These are phyloP conservation scores for Seminavis robusta DNA, from an alignment of 108 stramenopile species.

Conservation along the genomic window DNA sequence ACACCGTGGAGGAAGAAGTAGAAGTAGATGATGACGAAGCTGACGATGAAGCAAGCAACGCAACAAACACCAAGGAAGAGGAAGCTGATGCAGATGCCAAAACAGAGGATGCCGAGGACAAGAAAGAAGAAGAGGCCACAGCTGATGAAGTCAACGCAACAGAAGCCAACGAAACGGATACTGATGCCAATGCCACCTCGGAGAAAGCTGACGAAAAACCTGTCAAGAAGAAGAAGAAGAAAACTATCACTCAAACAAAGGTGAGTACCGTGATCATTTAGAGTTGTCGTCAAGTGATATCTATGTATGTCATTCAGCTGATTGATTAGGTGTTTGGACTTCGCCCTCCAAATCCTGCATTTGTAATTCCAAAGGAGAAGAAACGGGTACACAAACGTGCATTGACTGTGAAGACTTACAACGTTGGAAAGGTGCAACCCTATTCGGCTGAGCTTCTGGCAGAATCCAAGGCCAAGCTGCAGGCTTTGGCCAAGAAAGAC, in stretches of 20 bases:
- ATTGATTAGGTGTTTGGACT: constrained; percentile 55
- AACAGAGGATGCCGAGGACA: constrained; percentile 35
- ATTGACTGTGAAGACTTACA: constrained; percentile 57
- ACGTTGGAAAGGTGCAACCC: constrained; percentile 59
- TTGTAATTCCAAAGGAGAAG: constrained; percentile 65
- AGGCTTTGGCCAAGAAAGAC: constrained; percentile 72
- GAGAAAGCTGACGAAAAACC: constrained; percentile 4
- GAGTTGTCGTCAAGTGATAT: background rate
- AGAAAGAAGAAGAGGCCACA: constrained; percentile 26
- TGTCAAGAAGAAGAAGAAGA: constrained; percentile 43
- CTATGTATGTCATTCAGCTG: constrained; percentile 10
- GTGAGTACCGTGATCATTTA: too few relatives aligned
- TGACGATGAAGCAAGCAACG: constrained; percentile 16
- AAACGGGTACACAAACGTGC: constrained; percentile 62
- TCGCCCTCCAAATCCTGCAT: constrained; percentile 37
- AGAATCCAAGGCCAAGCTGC: constrained; percentile 81
- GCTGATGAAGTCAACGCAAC: constrained; percentile 10
- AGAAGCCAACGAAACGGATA: constrained; percentile 7
- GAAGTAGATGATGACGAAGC: constrained; percentile 78
- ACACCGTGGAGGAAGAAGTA: constrained; percentile 79
- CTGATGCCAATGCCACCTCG: constrained; percentile 11
- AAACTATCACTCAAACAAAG: constrained; percentile 74
- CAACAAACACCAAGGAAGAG: constrained; percentile 10
- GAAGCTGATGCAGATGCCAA: constrained; percentile 22
- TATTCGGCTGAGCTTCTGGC: constrained; percentile 61